Evolutionary conservation across 2,329 filamentous ascomycete genomes (phyloP), one percentile per base, ranked within the genome.

Genomic region (Parascedosporium putredinis): DNA sequence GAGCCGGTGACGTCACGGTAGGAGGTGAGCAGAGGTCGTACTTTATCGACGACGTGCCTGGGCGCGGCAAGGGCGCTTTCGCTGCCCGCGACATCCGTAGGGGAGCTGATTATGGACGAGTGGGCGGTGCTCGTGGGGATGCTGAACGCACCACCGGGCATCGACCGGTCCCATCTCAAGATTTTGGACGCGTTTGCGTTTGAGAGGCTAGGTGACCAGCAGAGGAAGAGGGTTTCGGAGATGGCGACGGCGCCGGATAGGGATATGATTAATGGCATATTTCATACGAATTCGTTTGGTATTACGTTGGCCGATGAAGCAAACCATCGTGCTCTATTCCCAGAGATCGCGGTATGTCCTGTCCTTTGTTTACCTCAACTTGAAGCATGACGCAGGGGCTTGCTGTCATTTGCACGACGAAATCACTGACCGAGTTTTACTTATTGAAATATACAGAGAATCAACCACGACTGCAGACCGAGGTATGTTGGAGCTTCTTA

Each of bases 71-170:
- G 24, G 66, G 66, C 1, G 55, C 64, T 5, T 46, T 67, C 2
- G 65, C 66, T 1, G 64, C 55, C 4, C 59, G 62, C 2, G 52
- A 6, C 5, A 66, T 69, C 45, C 50, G 51, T 5, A 3, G 59
- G 63, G 3, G 64, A 69, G 50, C 57, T 61, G 31, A 54, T 68
- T 50, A 64, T 70, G 60, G 53, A 57, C 5, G 65, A 68, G 38
- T 55, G 58, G 49, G 64, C 64, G 5, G 55, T 59, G 1, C 14
- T 67, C 5, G 38, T 68, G 12, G 24, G 31, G 16, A 38, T 51
- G 24, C 20, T 49, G 22, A 10, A 25, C 12, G n/a, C 29, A 5
- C 38, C 23, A 14, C 16, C 5, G 12, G 29, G 40, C 5, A 45
- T 49, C 6, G 12, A 4, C 20, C 6, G 42, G 29, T 4, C n/a